Conservation (phyloP, 2,329 filamentous ascomycete species). For the Claviceps monticola region DNA sequence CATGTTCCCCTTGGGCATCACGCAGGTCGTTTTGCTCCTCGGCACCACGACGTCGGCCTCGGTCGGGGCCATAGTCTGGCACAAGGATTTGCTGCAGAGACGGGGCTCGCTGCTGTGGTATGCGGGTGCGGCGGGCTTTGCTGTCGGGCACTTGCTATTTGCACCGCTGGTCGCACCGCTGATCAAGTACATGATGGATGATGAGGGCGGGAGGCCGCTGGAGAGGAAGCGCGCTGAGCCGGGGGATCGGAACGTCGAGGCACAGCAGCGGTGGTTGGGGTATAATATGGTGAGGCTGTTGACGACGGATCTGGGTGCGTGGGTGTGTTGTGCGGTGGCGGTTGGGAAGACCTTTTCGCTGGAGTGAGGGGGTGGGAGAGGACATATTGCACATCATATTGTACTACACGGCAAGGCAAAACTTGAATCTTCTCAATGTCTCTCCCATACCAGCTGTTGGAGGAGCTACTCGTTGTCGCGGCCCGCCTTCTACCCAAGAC, state of each 20-base stretch:
- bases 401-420: no score
- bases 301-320: slow-evolving; percentile 21
- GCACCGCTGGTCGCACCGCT: slow-evolving; percentile 20
- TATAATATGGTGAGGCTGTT: slow-evolving; percentile 18
- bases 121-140: slow-evolving; percentile 16
- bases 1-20: slow-evolving; percentile 25
- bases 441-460: no score
- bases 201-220: slow-evolving; percentile 8
- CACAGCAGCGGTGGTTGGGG: slow-evolving; percentile 17
- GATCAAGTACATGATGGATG: slow-evolving; percentile 17
- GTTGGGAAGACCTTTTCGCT: slow-evolving; percentile 6
- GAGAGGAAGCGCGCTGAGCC: slow-evolving; percentile 5
- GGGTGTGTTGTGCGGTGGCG: slow-evolving; percentile 18
- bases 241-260: slow-evolving; percentile 15
- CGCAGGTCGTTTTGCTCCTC: slow-evolving; percentile 20
- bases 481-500: no score
- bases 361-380: background rate
- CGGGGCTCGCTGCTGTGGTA: slow-evolving; percentile 19
- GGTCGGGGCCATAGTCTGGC: slow-evolving; percentile 13
- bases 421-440: no score
- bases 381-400: background rate
- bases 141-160: slow-evolving; percentile 19
- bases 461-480: no score
- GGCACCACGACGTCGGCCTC: slow-evolving; percentile 20
- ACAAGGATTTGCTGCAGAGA: slow-evolving; percentile 11